Base-by-base conservation (phyloP, 1,284 basidiomycete species). In the Exobasidium rhododendri region DNA sequence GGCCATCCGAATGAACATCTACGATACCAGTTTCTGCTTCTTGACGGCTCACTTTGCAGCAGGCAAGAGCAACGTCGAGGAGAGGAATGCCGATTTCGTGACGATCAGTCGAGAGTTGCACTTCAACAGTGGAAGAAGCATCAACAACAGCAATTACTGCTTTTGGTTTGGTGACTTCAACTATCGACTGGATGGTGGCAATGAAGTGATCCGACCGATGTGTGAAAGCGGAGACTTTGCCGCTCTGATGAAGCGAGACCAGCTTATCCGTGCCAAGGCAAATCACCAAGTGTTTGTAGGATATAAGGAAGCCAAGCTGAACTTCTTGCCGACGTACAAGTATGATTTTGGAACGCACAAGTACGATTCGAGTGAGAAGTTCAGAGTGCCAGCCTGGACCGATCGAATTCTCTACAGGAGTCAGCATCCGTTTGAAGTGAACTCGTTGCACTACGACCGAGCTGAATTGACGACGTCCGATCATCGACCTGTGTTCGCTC, bases 321-420 rank as follows among this genome's bases (percentile, higher is more conserved):
- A 88, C 2, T 99, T 99, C 82, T 83, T 85, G 14, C 92, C 93
- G 1, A 96, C 92, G 2, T 94, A 94, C 81, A 87, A 88, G 67
- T 93, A 92, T 77, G 90, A 94, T 78, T 81, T 83, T 50, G 82
- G 82, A 3, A 82, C 91, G 6, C 88, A 94, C 68, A 83, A 83
- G 52, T 99, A 97, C 80, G 96, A 99, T 79, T 89, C 92, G 2
- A 91, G 91, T 67, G 96, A 98, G 80, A 99, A 98, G 82, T 86
- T 89, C 84, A 86, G 96, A 5, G 89, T 97, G 76, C 96, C 96
- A 1, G 92, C 94, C 6, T 98, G 94, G 94, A 98, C 77, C 4
- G 77, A 78, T 58, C 71, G 77, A 24, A 86, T 99, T 14, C 80
- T 99, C 56, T 96, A 88, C 82, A 87, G 86, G 65, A 74, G 77